phyloP scores from a whole-genome alignment of 2,329 filamentous ascomycete species.

The Didymella exigua region DNA sequence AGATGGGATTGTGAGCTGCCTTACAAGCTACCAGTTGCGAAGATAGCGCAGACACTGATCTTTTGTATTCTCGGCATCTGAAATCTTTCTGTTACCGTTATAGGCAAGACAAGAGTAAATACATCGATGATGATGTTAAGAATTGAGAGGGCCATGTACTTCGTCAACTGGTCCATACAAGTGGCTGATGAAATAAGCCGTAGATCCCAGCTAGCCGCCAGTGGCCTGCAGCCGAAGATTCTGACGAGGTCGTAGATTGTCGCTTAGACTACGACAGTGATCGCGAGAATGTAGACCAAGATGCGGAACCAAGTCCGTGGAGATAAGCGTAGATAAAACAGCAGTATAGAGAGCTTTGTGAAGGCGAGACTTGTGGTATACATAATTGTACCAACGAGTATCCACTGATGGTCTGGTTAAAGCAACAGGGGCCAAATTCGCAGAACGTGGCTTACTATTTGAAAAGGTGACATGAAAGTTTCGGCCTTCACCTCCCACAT shows the following conservation, averaged over 20 bases:
- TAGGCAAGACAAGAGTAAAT: not conserved
- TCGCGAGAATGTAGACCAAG: not conserved
- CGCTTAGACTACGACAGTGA: slow-evolving; percentile 1
- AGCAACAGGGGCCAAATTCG: not conserved
- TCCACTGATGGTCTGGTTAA: not conserved
- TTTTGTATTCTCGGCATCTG: not conserved
- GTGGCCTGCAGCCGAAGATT: slow-evolving; percentile 1
- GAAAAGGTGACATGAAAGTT: slow-evolving; percentile 2
- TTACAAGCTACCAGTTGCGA: slow-evolving; percentile 1
- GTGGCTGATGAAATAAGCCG: not conserved
- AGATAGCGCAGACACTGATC: not conserved
- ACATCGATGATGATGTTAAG: slow-evolving; percentile 19
- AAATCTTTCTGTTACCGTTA: not conserved
- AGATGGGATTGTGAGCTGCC: not conserved
- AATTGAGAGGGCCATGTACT: slow-evolving; percentile 17
- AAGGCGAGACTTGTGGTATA: slow-evolving; percentile 17
- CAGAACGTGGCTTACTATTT: not conserved
- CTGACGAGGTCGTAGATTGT: slow-evolving; percentile 12
- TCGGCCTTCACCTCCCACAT: slow-evolving; percentile 10
- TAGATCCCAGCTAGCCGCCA: slow-evolving; percentile 12
- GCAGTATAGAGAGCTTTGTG: slow-evolving; percentile 13
- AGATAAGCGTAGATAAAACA: slow-evolving; percentile 6
- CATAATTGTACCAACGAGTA: slow-evolving; percentile 5
- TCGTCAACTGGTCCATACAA: slow-evolving; percentile 10
- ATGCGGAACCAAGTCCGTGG: slow-evolving; percentile 13